phyloP scores from a whole-genome alignment of 2,329 filamentous ascomycete genomes.

The Lomentospora prolificans region DNA sequence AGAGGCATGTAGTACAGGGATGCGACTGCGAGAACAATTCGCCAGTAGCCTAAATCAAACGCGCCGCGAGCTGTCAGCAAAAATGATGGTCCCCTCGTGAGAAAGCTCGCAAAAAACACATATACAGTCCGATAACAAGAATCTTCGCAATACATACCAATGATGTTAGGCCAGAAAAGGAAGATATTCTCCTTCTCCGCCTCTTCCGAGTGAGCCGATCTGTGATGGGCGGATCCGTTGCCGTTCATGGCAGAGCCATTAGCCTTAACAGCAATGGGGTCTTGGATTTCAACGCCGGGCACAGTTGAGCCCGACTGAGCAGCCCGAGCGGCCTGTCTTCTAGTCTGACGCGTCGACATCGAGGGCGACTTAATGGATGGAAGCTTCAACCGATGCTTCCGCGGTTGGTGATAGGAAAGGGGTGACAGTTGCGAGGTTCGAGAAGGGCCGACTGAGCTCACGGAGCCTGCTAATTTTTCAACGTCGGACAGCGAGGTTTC shows the following conservation, averaged over 20 bases:
- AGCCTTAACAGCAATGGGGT: constrained; percentile 18
- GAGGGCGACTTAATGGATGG: constrained; percentile 9
- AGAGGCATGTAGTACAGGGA: constrained; percentile 99
- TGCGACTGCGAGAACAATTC: constrained; percentile 72
- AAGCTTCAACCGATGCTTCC: neutral
- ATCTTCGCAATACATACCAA: constrained; percentile 45
- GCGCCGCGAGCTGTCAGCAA: constrained; percentile 12
- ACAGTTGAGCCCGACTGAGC: constrained; percentile 5
- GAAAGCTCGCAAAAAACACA: neutral
- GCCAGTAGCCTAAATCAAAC: constrained; percentile 52
- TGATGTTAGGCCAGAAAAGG: constrained; percentile 71
- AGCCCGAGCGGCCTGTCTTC: constrained; percentile 27
- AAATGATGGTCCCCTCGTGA: neutral
- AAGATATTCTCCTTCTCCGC: constrained; percentile 62
- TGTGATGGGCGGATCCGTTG: constrained; percentile 31
- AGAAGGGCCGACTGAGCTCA: too few relatives aligned
- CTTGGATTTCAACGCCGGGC: constrained; percentile 16
- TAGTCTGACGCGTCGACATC: constrained; percentile 30
- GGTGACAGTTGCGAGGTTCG: neutral
- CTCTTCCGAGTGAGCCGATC: constrained; percentile 24
- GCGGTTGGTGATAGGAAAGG: neutral
- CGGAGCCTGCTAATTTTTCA: too few relatives aligned
- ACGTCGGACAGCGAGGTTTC: neutral
- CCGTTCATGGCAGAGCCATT: constrained; percentile 28
- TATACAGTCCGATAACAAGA: neutral